Base-by-base conservation (phyloP, 768 basidiomycete species). In the Phaffia tasmanica region DNA sequence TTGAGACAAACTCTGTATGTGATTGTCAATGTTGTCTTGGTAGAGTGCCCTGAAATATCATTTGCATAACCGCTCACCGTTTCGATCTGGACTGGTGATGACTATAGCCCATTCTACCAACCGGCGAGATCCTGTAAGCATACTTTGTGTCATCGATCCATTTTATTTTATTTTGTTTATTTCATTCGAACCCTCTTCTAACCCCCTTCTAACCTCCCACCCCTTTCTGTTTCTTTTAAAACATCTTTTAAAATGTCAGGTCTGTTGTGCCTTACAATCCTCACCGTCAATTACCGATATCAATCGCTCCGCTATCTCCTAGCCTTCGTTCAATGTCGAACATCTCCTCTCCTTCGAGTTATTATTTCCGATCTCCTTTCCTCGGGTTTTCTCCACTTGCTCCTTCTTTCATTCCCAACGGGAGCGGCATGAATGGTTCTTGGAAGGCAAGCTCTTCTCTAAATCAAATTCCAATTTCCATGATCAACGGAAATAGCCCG, bases 401-500 rank as follows among this genome's bases (percentile, higher is more conserved):
- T 47, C 21, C 58, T 59, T 18, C 35, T 53, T 21, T 53, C 62
- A 16, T 48, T 51, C 1, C 48, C 58, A 2, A 18, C 25, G 18
- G 53, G 48, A 30, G 65, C 58, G 11, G 42, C 58, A 16, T 21
- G 58, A 4, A 60, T 66, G 42, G 35, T 65, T 18, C 64, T 58
- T 3, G 46, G n/a, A n/a, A n/a, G n/a, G n/a, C n/a, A n/a, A n/a
- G n/a, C n/a, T n/a, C n/a, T n/a, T n/a, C n/a, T n/a, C n/a, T n/a
- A n/a, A n/a, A n/a, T 90, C 72, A 80, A 88, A 9, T 47, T n/a
- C 11, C 8, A 32, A 21, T 47, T 29, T 30, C 14, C 53, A 47
- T 18, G n/a, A n/a, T n/a, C n/a, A n/a, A n/a, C n/a, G n/a, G n/a
- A n/a, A n/a, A n/a, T n/a, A n/a, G n/a, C n/a, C n/a, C n/a, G n/a